Percentiles rank a stretch among this genome's conserved stretches.
These are phyloP conservation scores for Penicillium expansum DNA, from an alignment of 2,329 filamentous ascomycete genomes.

Conservation along the genomic window DNA sequence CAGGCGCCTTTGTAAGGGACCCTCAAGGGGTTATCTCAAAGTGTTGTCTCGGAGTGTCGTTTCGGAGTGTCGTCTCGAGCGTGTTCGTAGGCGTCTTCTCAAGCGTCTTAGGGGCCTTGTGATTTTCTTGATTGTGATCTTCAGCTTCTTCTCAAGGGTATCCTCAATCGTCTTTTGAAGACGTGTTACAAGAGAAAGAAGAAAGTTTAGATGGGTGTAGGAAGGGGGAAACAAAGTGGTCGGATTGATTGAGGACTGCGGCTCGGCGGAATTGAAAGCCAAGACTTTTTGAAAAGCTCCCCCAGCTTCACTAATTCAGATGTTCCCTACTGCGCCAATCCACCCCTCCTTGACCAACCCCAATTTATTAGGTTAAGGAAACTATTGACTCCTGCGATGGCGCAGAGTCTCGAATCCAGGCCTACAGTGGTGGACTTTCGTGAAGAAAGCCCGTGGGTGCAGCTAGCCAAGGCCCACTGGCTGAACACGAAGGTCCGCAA, in stretches of 20 bases:
- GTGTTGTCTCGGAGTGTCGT: background rate
- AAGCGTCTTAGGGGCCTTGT: background rate
- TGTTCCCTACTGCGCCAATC: slow-evolving; percentile 32
- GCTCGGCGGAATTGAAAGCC: slow-evolving; percentile 32
- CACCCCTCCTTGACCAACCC: slow-evolving; percentile 19
- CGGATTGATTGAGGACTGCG: slow-evolving; percentile 21
- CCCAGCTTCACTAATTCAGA: slow-evolving; percentile 26
- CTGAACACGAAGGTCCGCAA: slow-evolving; percentile 70
- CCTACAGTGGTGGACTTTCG: slow-evolving; percentile 45
- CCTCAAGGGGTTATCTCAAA: background rate
- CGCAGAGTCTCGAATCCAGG: slow-evolving; percentile 48
- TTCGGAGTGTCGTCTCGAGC: background rate
- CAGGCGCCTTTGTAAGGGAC: background rate
- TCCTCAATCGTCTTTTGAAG: background rate
- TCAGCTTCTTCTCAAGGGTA: background rate
- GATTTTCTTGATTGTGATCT: background rate
- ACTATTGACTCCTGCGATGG: slow-evolving; percentile 55
- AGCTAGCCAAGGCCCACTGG: slow-evolving; percentile 83
- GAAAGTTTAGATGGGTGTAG: slow-evolving; percentile 5
- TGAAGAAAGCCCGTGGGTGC: slow-evolving; percentile 51
- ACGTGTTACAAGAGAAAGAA: background rate
- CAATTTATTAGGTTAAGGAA: slow-evolving; percentile 26
- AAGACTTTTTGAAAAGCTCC: slow-evolving; percentile 31
- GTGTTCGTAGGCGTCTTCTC: background rate
- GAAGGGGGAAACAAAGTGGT: slow-evolving; percentile 2